Evolutionary conservation across 2,329 filamentous ascomycete genomes (phyloP), one percentile per base, ranked within the genome.

Genomic region (Fonsecaea pedrosoi): DNA sequence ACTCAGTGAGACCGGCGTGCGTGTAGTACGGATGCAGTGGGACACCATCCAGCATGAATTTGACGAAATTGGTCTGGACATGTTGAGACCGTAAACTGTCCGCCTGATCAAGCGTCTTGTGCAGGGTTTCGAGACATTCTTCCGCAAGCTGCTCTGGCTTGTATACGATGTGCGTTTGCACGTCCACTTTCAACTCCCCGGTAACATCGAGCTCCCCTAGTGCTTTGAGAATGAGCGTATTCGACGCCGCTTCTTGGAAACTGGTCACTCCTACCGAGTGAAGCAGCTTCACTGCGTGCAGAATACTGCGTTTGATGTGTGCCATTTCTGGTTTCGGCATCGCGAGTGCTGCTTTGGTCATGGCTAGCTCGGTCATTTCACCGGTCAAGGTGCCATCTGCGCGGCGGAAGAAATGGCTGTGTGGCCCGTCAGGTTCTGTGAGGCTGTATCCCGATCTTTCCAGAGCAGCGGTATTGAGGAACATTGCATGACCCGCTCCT

Each of bases 1-100:
- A 37, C 12, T 55, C 54, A 2, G 58, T 62, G 37, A 66, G 64
- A 8, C 58, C 64, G 4, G 58, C 58, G 34, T 77, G 76, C 15
- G 76, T 75, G 58, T 72, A 75, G 1, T 75, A 63, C 2, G 75
- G 76, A 9, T 74, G 72, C 3, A 78, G 60, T 0, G 76, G 75
- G 5, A 75, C 75, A 4, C 77, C 76, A 56, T 78, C 77, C 34
- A 78, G 71, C 61, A 76, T 72, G 60, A 78, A 73, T 59, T 78
- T 78, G 18, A 78, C 74, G 64, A 78, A 78, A 7, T 71, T 69
- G 0, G 76, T 76, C 34, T 74, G 64, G 3, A 77, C 69, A 64
- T 76, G 75, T 40, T 71, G 66, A 15, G 73, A 76, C 10, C 71
- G 66, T 61, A 74, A 73, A 1, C 58, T 58, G 2, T 72, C 70